Percentiles rank a stretch among this genome's conserved stretches.
Conservation (phyloP, 2,329 filamentous ascomycete species). For the Elsinoe fawcettii region DNA sequence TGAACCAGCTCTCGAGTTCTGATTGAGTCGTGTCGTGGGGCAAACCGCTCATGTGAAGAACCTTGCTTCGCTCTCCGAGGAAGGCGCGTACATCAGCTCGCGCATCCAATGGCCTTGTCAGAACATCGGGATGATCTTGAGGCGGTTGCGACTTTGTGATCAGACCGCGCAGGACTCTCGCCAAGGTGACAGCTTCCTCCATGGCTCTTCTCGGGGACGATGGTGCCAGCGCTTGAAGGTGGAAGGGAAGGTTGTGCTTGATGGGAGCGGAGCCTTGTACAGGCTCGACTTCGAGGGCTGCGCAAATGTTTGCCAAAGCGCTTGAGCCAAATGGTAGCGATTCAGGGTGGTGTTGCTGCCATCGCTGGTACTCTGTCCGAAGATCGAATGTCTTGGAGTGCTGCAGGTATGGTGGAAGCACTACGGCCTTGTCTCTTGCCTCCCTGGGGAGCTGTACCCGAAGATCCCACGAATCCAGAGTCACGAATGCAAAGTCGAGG, state of each 20-base stretch:
- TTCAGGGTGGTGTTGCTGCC: constrained; percentile 97
- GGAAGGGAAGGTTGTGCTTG: constrained; percentile 97
- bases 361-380: constrained; percentile 93
- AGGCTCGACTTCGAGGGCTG: constrained; percentile 93
- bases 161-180: constrained; percentile 82
- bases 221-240: constrained; percentile 89
- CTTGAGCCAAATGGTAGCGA: constrained; percentile 93
- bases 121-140: constrained; percentile 90
- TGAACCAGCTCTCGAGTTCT: constrained; percentile 98
- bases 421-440: constrained; percentile 95
- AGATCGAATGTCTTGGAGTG: constrained; percentile 96
- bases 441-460: constrained; percentile 95
- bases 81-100: constrained; percentile 94
- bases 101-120: constrained; percentile 93
- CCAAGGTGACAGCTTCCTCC: constrained; percentile 92
- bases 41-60: constrained; percentile 93
- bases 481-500: constrained; percentile 96
- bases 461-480: constrained; percentile 95
- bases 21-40: constrained; percentile 98
- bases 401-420: constrained; percentile 91
- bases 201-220: constrained; percentile 93
- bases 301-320: constrained; percentile 94
- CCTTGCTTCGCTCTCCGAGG: constrained; percentile 91
- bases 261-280: constrained; percentile 96
- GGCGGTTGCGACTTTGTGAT: constrained; percentile 89